Evolutionary conservation across 2,329 filamentous ascomycete genomes (phyloP), one percentile per base, ranked within the genome.

Genomic region (Talaromyces sp.): DNA sequence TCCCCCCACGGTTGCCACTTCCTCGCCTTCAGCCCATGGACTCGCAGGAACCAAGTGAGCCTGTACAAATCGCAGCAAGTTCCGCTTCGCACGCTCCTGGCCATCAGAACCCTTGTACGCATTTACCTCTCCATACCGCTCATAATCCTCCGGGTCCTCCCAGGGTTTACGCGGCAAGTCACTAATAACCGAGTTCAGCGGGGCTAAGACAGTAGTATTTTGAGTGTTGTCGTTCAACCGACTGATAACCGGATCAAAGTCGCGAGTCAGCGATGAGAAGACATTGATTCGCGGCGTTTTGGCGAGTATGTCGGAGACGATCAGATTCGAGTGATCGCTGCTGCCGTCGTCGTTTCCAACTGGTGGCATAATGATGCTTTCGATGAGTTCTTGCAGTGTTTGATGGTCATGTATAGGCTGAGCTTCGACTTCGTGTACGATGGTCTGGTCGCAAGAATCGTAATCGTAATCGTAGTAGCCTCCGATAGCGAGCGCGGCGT

Each of bases 171-270:
- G 83, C 0, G 92, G 90, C 27, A 98, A 80, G 0, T 77, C 79
- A 66, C 90, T 89, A 70, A 99, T 86, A 3, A 88, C 92, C 19
- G 84, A 86, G 80, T 99, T 98, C 59, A 90, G 80, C 0, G 95
- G 95, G 5, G 93, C 93, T 2, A 98, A 85, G 27, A 98, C 87
- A 2, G 92, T 97, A 17, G 90, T 90, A 72, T 93, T 93, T 62
- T 83, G 76, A 0, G 78, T 71, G 0, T 81, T 75, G 71, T 91
- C 84, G 67, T 89, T 84, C 15, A 98, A 84, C 0, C 90, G 89
- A 25, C 80, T 77, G 10, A 86, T 84, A 22, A 93, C 82, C n/a
- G 82, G 77, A 54, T 87, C 84, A 68, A 93, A 86, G 71, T 93
- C 88, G 62, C 92, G 86, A 5, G 89, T 88, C 70, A 96, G 86